A percentile compares a stretch with the other conserved stretches of the same genome.
Conservation (phyloP, 176 grass and related monocot species). For the Elaeis guineensis region DNA sequence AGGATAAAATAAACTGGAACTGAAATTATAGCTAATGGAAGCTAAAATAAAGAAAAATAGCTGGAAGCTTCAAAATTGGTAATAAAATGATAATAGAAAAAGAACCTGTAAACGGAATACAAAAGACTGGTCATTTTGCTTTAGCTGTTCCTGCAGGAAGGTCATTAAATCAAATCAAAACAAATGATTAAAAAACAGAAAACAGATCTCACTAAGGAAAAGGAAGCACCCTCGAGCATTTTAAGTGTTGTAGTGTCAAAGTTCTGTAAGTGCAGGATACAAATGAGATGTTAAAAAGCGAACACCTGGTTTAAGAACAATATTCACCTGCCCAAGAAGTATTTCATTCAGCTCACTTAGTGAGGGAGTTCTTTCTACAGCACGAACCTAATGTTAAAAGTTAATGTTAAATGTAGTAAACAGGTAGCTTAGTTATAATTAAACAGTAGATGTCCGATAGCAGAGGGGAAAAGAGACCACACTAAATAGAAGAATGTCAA, state of each 20-base stretch:
- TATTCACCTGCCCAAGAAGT: conserved; percentile 83
- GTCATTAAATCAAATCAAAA: not conserved
- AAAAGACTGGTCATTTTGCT: conserved; percentile 97
- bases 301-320: conserved; percentile 13
- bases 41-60: no score
- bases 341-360: conserved; percentile 98
- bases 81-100: not conserved
- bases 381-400: conserved; percentile 64
- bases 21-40: no score
- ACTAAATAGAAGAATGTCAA: no score
- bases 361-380: conserved; percentile 93
- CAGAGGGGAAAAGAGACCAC: no score
- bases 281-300: not conserved
- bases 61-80: no score
- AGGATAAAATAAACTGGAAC: no score
- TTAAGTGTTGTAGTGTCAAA: no score
- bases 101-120: conserved; percentile 91
- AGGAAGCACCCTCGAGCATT: no score
- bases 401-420: conserved; percentile 10
- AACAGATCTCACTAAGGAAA: no score
- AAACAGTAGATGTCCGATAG: no score
- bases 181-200: no score
- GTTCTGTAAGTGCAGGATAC: not conserved
- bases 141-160: conserved; percentile 82
- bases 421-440: no score